A percentile compares a stretch with the other conserved stretches of the same genome.
phyloP scores from a whole-genome alignment of 345 rosid genomes.

The Eucalyptus shirleyi region DNA sequence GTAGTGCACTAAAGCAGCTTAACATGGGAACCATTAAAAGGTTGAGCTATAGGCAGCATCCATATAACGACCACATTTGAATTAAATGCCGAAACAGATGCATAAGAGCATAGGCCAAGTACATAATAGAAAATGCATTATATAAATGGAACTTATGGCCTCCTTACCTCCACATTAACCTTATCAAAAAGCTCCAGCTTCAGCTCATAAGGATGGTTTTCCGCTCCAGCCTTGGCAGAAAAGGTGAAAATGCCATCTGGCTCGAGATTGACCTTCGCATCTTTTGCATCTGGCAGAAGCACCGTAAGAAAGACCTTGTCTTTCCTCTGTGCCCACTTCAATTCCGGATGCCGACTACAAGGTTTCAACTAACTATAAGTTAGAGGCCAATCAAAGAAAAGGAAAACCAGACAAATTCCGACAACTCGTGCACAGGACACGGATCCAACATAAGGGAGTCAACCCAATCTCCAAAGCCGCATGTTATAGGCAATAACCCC shows the following conservation, averaged over 20 bases:
- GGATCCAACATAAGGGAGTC: not conserved
- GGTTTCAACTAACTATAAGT: not conserved
- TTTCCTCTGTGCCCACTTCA: slow-evolving; percentile 81
- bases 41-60: not conserved
- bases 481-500: not conserved
- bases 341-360: slow-evolving; percentile 72
- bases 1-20: not conserved
- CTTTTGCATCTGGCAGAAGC: slow-evolving; percentile 54
- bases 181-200: slow-evolving; percentile 76
- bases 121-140: not conserved
- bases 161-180: slow-evolving; percentile 69
- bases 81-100: not conserved
- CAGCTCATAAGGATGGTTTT: slow-evolving; percentile 40
- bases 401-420: not conserved
- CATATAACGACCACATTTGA: not conserved
- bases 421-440: not conserved
- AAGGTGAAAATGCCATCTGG: slow-evolving; percentile 71
- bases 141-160: not conserved
- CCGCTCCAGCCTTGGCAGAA: slow-evolving; percentile 67
- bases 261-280: slow-evolving; percentile 62
- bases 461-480: not conserved
- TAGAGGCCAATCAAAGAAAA: not conserved
- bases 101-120: not conserved
- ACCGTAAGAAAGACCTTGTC: slow-evolving; percentile 68
- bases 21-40: not conserved